A percentile compares a stretch with the other conserved stretches of the same genome.
Evolutionary conservation across 805 yeast genomes (phyloP).

Genomic region (Lipomyces sp.): DNA sequence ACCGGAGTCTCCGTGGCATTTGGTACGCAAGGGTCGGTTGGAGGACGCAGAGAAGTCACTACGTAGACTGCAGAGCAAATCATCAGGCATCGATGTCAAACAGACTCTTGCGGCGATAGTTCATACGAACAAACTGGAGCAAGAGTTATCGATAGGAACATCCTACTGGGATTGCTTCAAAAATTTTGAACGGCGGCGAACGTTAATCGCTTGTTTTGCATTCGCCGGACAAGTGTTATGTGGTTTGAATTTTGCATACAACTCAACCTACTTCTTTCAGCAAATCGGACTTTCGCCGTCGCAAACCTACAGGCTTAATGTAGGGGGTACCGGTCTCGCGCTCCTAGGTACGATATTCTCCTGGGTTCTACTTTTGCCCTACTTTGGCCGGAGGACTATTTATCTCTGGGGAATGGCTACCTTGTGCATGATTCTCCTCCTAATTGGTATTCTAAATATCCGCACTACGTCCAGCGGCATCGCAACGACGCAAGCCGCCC

Average conservation of each 20-base stretch:
- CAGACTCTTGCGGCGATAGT: slow-evolving; percentile 14
- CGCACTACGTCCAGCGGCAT: slow-evolving; percentile 17
- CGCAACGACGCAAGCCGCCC: slow-evolving; percentile 18
- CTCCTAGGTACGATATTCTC: slow-evolving; percentile 49
- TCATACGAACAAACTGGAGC: slow-evolving; percentile 25
- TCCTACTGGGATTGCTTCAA: slow-evolving; percentile 31
- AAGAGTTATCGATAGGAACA: slow-evolving; percentile 17
- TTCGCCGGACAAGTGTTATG: slow-evolving; percentile 47
- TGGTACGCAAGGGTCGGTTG: slow-evolving; percentile 18
- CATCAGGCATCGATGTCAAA: slow-evolving; percentile 8
- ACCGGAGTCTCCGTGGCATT: slow-evolving; percentile 37
- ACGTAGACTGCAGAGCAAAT: slow-evolving; percentile 6
- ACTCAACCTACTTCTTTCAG: slow-evolving; percentile 55
- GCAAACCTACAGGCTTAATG: slow-evolving; percentile 53
- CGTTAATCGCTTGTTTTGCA: slow-evolving; percentile 46
- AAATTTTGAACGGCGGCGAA: slow-evolving; percentile 31
- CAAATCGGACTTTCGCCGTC: slow-evolving; percentile 47
- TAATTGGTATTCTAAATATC: slow-evolving; percentile 33
- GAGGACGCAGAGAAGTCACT: slow-evolving; percentile 21
- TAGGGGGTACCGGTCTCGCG: slow-evolving; percentile 46
- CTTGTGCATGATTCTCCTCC: slow-evolving; percentile 18
- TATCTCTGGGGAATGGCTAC: slow-evolving; percentile 32
- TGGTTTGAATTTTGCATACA: slow-evolving; percentile 43
- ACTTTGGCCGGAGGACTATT: slow-evolving; percentile 36
- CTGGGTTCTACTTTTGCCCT: slow-evolving; percentile 40